These are phyloP conservation scores for Lactifluus subvellereus DNA, from an alignment of 768 basidiomycete genomes.

Conservation along the genomic window DNA sequence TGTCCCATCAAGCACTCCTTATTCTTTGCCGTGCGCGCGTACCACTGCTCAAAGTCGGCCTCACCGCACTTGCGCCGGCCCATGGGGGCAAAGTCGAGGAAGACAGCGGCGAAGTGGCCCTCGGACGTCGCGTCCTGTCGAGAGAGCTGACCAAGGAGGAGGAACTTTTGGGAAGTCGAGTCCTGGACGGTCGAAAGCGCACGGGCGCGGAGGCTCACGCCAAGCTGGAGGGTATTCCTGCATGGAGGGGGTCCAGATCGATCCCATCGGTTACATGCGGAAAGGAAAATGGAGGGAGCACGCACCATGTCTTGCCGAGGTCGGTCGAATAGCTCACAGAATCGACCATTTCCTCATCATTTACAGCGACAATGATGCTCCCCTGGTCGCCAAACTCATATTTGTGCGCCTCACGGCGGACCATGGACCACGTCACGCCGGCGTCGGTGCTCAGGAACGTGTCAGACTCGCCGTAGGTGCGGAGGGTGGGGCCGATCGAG, in stretches of 20 bases:
- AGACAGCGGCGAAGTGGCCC: slow-evolving; percentile 65
- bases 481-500: slow-evolving; percentile 62
- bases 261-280: background rate
- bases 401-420: slow-evolving; percentile 70
- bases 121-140: slow-evolving; percentile 49
- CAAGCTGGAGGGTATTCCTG: slow-evolving; percentile 70
- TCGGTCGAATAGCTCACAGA: slow-evolving; percentile 74
- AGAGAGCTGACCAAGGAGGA: slow-evolving; percentile 75
- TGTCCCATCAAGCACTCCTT: slow-evolving; percentile 91
- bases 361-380: slow-evolving; percentile 71
- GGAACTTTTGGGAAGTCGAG: slow-evolving; percentile 93
- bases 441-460: slow-evolving; percentile 92
- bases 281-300: background rate
- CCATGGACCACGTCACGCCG: slow-evolving; percentile 82
- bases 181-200: slow-evolving; percentile 88
- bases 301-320: slow-evolving; percentile 78
- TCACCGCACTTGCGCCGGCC: slow-evolving; percentile 61
- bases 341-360: slow-evolving; percentile 77
- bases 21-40: slow-evolving; percentile 58
- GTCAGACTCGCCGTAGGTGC: slow-evolving; percentile 78
- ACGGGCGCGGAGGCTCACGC: slow-evolving; percentile 61
- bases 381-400: slow-evolving; percentile 95
- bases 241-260: background rate
- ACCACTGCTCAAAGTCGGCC: slow-evolving; percentile 83
- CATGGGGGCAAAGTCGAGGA: slow-evolving; percentile 76